Evolutionary conservation across 2,329 filamentous ascomycete genomes (phyloP), one percentile per base, ranked within the genome.

Genomic region (Coleophoma eucalyptorum): DNA sequence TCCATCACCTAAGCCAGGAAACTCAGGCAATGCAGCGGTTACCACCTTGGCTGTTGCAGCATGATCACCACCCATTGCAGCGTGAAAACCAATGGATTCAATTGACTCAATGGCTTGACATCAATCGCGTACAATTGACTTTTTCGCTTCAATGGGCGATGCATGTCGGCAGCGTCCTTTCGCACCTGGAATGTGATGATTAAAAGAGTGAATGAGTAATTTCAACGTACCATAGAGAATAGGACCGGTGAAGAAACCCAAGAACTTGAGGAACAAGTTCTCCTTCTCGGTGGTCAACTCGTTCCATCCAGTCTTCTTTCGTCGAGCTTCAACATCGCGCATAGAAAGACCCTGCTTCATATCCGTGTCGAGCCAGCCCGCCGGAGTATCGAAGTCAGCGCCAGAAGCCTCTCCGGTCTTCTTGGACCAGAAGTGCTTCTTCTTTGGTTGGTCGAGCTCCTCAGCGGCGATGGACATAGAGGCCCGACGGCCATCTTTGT

Each of bases 241-340:
- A 55, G 86, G 86, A 64, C 86, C 86, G 59, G 75, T 82, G 79
- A 90, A 90, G 75, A 86, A 90, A 67, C 81, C 78, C 61, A 90
- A 72, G 73, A 90, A 89, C 73, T 89, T 85, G 66, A 86, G 68
- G 68, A 89, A 78, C 74, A 88, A 73, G 74, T 89, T 89, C 72
- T 85, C 83, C 77, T 89, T 89, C 74, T 89, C 86, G 32, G 84
- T 81, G 31, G 78, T 75, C 67, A 90, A 75, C 68, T 90, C 86
- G 73, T 89, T 90, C 74, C 72, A 89, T 54, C 86, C 86, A 58
- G 76, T 77, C 62, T 78, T 78, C 73, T 81, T 87, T 60, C 86
- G 77, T 62, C 86, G 80, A 47, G 64, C 63, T 63, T 88, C 85
- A 49, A 87, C 79, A 54, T 87, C 82, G 54, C 65, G 57, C 50